Conservation (phyloP, 2,329 filamentous ascomycete genomes). For the Chaetothyriales sp. region DNA sequence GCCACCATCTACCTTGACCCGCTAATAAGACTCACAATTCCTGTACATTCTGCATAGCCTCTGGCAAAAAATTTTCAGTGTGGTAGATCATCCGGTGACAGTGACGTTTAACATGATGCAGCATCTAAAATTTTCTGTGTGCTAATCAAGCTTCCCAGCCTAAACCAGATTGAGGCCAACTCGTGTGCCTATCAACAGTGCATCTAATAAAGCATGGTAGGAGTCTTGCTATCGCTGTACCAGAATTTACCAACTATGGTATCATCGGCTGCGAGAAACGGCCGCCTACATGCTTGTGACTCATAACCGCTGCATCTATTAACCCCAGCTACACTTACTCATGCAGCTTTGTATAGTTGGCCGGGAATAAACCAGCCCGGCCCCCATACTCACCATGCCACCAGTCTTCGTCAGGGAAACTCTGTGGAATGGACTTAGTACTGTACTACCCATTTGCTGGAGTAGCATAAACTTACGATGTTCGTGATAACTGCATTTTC, state of each 20-base stretch:
- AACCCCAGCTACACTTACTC: slow-evolving; percentile 14
- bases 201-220: neutral
- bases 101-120: neutral
- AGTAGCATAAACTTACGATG: slow-evolving; percentile 43
- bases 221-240: too few species aligned
- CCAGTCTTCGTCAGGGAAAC: slow-evolving; percentile 98
- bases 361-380: slow-evolving; percentile 62
- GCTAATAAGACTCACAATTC: neutral
- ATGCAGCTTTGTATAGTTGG: slow-evolving; percentile 34
- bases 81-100: neutral
- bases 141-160: neutral
- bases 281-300: neutral
- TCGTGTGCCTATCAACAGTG: neutral
- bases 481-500: slow-evolving; percentile 71
- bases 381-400: slow-evolving; percentile 83
- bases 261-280: neutral
- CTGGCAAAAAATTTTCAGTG: neutral
- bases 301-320: neutral
- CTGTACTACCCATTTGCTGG: neutral
- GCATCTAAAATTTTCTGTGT: neutral
- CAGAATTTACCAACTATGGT: neutral
- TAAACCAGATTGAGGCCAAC: neutral
- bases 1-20: neutral
- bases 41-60: neutral
- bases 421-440: slow-evolving; percentile 33